Conservation (phyloP, 768 basidiomycete species). For the Collybia mongolica region DNA sequence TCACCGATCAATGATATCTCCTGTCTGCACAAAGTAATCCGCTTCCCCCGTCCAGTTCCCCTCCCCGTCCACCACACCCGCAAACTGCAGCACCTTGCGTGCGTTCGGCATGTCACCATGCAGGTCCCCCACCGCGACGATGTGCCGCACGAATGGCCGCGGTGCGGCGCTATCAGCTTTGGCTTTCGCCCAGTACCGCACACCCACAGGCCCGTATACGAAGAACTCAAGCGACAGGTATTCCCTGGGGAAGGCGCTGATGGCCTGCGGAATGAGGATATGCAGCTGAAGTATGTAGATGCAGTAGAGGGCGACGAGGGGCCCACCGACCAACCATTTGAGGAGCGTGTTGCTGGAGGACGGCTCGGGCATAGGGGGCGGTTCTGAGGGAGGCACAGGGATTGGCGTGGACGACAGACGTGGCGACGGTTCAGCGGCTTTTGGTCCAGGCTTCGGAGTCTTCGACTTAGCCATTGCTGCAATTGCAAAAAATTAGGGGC, state of each 20-base stretch:
- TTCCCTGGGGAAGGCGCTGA: neutral
- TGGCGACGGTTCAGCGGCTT: too few species aligned
- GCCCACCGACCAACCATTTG: constrained; percentile 12
- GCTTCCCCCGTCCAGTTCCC: constrained; percentile 82
- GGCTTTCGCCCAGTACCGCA: constrained; percentile 5
- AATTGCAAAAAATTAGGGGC: too few species aligned
- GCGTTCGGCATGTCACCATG: constrained; percentile 89
- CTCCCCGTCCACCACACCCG: constrained; percentile 67
- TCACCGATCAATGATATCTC: constrained; percentile 92
- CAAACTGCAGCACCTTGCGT: constrained; percentile 75
- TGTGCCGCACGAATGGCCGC: constrained; percentile 45
- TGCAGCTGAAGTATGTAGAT: constrained; percentile 18
- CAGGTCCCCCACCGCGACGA: constrained; percentile 90
- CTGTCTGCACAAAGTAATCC: constrained; percentile 91
- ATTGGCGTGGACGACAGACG: neutral
- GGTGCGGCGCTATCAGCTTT: neutral
- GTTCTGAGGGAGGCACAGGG: neutral
- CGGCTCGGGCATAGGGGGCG: neutral
- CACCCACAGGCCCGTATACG: constrained; percentile 7
- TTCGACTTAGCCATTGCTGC: too few species aligned
- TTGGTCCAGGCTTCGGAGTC: too few species aligned
- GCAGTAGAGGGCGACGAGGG: constrained; percentile 15
- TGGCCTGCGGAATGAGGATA: constrained; percentile 13
- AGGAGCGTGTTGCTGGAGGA: constrained; percentile 7
- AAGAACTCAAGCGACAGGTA: constrained; percentile 1